Percentiles rank a stretch among this genome's conserved stretches.
These are phyloP conservation scores for Sextonia rubra DNA, from an alignment of 164 flowering plant species.

Conservation along the genomic window DNA sequence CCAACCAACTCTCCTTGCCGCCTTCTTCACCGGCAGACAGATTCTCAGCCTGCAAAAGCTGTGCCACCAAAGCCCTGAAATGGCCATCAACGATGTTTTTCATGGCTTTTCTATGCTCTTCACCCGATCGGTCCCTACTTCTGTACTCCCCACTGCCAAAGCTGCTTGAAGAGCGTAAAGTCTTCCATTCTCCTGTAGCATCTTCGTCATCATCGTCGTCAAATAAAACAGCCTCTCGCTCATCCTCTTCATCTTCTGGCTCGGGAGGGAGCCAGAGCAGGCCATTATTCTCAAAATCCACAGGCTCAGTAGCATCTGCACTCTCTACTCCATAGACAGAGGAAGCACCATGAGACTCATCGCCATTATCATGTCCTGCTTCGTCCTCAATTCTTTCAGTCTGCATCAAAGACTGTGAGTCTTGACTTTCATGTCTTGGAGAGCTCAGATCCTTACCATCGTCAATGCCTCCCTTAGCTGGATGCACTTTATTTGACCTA, in stretches of 20 bases:
- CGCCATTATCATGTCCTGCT: slow-evolving; percentile 32
- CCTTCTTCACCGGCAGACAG: slow-evolving; percentile 56
- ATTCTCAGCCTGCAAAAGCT: slow-evolving; percentile 88
- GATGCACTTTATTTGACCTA: slow-evolving; percentile 41
- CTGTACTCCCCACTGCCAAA: slow-evolving; percentile 83
- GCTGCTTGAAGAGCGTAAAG: slow-evolving; percentile 57
- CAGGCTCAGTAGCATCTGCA: slow-evolving; percentile 52
- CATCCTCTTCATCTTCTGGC: slow-evolving; percentile 96
- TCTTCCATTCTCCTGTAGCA: slow-evolving; percentile 83
- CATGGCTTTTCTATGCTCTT: slow-evolving; percentile 81
- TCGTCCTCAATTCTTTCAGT: slow-evolving; percentile 25
- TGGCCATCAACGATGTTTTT: slow-evolving; percentile 94
- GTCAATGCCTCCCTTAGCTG: slow-evolving; percentile 35
- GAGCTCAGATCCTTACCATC: slow-evolving; percentile 42
- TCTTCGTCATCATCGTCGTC: slow-evolving; percentile 81
- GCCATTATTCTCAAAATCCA: slow-evolving; percentile 94
- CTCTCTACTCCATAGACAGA: slow-evolving; percentile 46
- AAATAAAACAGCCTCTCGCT: slow-evolving; percentile 50
- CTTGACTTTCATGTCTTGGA: slow-evolving; percentile 28
- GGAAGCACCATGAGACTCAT: slow-evolving; percentile 41
- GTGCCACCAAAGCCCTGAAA: slow-evolving; percentile 92
- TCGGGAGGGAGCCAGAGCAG: slow-evolving; percentile 96
- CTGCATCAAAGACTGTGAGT: slow-evolving; percentile 26
- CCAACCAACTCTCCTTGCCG: slow-evolving; percentile 77
- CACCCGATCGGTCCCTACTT: slow-evolving; percentile 59